Percentiles rank a stretch among this genome's conserved stretches.
Conservation (phyloP, 225 moss, liverwort and hornwort species). For the Sphagnum tenellum region DNA sequence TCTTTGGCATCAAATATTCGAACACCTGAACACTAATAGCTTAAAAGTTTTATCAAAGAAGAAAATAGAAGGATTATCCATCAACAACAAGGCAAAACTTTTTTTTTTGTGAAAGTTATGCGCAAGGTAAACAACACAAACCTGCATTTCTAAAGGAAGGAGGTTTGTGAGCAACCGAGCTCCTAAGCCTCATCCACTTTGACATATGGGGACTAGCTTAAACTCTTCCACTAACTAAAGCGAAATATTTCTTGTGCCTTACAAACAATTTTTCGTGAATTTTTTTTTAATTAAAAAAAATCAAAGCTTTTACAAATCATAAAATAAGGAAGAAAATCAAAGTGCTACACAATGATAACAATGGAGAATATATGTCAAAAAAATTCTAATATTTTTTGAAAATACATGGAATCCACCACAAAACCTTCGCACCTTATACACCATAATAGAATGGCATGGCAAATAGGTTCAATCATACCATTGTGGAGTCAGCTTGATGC, state of each 20-base stretch:
- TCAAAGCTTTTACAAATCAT: background rate
- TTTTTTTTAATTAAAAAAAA: slow-evolving; percentile 1
- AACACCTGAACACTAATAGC: background rate
- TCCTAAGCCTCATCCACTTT: background rate
- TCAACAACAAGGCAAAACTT: background rate
- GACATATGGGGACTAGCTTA: background rate
- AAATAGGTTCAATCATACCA: too few species aligned
- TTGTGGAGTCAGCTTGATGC: background rate
- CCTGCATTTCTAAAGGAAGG: background rate
- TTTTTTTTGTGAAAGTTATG: slow-evolving; percentile 1
- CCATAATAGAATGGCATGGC: background rate
- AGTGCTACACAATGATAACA: slow-evolving; percentile 1
- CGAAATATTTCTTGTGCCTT: slow-evolving; percentile 2
- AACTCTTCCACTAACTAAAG: background rate
- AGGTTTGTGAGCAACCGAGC: background rate
- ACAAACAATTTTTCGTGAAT: slow-evolving; percentile 6
- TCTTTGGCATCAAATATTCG: too few species aligned
- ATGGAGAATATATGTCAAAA: background rate
- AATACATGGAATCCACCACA: background rate
- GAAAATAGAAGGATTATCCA: background rate
- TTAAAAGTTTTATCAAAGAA: background rate
- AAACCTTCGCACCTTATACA: background rate
- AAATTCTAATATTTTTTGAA: background rate
- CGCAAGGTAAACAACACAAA: background rate
- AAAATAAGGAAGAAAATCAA: slow-evolving; percentile 1